A percentile compares a stretch with the other conserved stretches of the same genome.
Evolutionary conservation across 73 alveolate species (phyloP).

Genomic region (Durusdinium trenchii): DNA sequence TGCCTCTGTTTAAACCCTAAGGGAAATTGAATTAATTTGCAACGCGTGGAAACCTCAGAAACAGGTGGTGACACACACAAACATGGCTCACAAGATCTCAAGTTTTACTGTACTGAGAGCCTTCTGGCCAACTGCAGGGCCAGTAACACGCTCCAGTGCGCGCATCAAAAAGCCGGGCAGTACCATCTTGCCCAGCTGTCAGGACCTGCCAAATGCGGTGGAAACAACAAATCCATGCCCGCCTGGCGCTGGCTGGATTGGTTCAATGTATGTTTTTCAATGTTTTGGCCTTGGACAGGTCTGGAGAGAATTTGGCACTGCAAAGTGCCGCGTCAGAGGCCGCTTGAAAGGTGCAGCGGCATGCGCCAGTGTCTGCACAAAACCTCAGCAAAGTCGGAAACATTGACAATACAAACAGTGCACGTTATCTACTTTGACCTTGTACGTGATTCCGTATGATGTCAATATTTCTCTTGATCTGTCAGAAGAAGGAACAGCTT

Average conservation of each 20-base stretch:
- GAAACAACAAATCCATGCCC: not conserved
- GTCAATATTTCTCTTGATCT: no score
- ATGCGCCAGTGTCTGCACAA: conserved; percentile 37
- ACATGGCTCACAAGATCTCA: no score
- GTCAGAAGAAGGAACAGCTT: not conserved
- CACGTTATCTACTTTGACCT: no score
- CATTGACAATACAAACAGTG: no score
- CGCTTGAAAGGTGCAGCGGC: conserved; percentile 15
- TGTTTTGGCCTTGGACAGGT: conserved; percentile 25
- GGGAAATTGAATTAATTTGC: no score
- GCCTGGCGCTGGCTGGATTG: not conserved
- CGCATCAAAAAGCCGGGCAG: conserved; percentile 56
- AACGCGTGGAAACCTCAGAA: no score
- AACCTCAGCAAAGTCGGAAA: conserved; percentile 14
- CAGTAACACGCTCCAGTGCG: conserved; percentile 23
- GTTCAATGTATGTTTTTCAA: no score
- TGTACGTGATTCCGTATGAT: no score
- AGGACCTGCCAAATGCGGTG: conserved; percentile 49
- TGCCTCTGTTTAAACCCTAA: no score
- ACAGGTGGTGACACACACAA: no score
- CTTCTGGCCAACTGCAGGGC: not conserved
- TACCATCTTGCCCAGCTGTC: conserved; percentile 63
- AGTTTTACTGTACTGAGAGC: no score
- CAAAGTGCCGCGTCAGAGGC: not conserved
- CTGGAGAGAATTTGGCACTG: conserved; percentile 65